Percentiles rank a stretch among this genome's conserved stretches.
phyloP scores from a whole-genome alignment of 164 flowering plant species.

The Sedum album region DNA sequence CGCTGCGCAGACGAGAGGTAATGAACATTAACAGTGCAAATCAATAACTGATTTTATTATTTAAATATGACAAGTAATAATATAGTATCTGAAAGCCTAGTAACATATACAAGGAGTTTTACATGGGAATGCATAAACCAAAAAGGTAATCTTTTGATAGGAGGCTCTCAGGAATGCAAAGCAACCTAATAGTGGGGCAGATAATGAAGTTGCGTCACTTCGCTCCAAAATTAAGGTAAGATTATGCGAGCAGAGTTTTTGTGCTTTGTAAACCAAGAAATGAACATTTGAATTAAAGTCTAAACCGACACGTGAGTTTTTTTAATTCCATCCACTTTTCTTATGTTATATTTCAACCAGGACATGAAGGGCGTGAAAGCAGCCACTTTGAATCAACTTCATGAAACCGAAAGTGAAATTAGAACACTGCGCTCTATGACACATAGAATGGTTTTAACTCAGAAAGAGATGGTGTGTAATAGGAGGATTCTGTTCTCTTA shows the following conservation, averaged over 20 bases:
- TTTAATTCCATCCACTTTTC: no score
- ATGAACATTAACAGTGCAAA: background rate
- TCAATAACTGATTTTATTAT: no score
- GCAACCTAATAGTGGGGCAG: slow-evolving; percentile 50
- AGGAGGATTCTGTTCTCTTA: slow-evolving; percentile 1
- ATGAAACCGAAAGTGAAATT: slow-evolving; percentile 78
- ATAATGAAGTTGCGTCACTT: slow-evolving; percentile 55
- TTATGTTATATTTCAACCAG: slow-evolving; percentile 37
- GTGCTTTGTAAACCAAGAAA: background rate
- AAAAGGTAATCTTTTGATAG: slow-evolving; percentile 26
- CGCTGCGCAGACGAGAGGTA: slow-evolving; percentile 95
- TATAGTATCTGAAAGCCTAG: background rate
- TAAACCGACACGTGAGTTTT: no score
- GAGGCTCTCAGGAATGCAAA: slow-evolving; percentile 78
- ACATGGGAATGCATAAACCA: background rate
- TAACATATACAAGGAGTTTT: background rate
- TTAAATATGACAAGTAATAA: background rate
- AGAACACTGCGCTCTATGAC: slow-evolving; percentile 81
- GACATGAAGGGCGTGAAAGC: slow-evolving; percentile 50
- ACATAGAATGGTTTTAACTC: slow-evolving; percentile 92
- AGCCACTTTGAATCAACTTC: slow-evolving; percentile 45
- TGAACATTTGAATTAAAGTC: background rate
- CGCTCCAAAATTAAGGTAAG: slow-evolving; percentile 59
- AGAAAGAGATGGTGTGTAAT: slow-evolving; percentile 73
- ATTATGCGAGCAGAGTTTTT: background rate